phyloP scores from a whole-genome alignment of 768 basidiomycete species.

The Lenzites betulinus region DNA sequence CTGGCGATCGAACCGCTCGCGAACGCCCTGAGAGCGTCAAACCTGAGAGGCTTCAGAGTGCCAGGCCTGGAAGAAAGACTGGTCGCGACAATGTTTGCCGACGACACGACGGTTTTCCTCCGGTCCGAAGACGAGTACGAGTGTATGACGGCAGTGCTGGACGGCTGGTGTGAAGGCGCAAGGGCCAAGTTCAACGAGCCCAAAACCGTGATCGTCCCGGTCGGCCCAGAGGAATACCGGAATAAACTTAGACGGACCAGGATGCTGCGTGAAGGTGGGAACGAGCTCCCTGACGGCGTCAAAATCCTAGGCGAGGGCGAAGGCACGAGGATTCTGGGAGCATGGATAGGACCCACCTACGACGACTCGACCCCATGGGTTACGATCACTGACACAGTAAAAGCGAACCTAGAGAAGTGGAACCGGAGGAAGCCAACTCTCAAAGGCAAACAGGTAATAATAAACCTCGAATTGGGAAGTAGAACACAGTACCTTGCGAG shows the following conservation, averaged over 20 bases:
- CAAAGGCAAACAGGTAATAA: too few species aligned
- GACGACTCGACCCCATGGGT: not conserved
- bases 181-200: too few species aligned
- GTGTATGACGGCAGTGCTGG: slow-evolving; percentile 30
- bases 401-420: not conserved
- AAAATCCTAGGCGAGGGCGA: not conserved
- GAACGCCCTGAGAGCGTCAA: slow-evolving; percentile 13
- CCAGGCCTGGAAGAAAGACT: slow-evolving; percentile 14
- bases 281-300: not conserved
- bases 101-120: slow-evolving; percentile 34
- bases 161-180: slow-evolving; percentile 42
- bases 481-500: too few species aligned
- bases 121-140: slow-evolving; percentile 30
- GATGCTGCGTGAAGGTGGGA: not conserved
- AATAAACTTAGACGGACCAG: not conserved
- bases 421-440: slow-evolving; percentile 8
- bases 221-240: slow-evolving; percentile 31
- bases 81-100: slow-evolving; percentile 28
- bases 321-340: slow-evolving; percentile 14
- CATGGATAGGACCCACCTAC: slow-evolving; percentile 18
- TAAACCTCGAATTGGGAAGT: slow-evolving; percentile 6
- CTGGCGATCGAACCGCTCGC: slow-evolving; percentile 18
- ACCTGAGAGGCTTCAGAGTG: slow-evolving; percentile 26
- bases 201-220: slow-evolving; percentile 37
- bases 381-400: not conserved